Base-by-base conservation (phyloP, 179 eudicot genomes). In the Silene coronaria region DNA sequence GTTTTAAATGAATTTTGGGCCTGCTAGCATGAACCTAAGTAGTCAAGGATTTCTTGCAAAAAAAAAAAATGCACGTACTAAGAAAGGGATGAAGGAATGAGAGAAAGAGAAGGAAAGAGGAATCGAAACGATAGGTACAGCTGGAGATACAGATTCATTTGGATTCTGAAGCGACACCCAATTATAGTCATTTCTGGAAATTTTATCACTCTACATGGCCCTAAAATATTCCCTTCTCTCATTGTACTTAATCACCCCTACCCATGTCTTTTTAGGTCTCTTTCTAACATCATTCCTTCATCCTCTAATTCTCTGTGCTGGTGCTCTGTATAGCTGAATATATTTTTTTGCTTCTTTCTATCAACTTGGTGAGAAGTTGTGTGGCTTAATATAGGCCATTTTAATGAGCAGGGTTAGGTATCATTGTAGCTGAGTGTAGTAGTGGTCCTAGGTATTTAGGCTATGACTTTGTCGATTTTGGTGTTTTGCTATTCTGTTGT, bases 41-140 rank as follows among this genome's bases (percentile, higher is more conserved):
- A 16, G 13, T 51, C 34, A 51, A 22, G 19, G 58, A 69, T 42
- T 22, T 69, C 17, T 22, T 4, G 45, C 2, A 32, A 32, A 30
- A 10, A 66, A 16, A 0, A 16, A 30, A 30, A 38, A 38, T 38
- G 48, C 34, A 38, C 4, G 4, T 12, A 11, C 51, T 45, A 12
- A 45, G 51, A 60, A 60, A 19, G 73, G 36, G 34, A 70, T 70
- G 42, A 70, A 46, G 60, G 60, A 48, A 24, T 26, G 60, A 70
- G 73, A 46, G 60, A 51, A 23, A 48, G 58, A 46, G 2, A 48
- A 14, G 38, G 59, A 70, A 26, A 24, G 36, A 26, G 73, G 12
- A 69, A 46, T 45, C 23, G 23, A 23, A 69, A 11, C 2, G 19
- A 46, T 24, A 64, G 17, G 68, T 32, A 32, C 6, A 45, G 13